Evolutionary conservation across 2,329 filamentous ascomycete species (phyloP), one percentile per base, ranked within the genome.

Genomic region (Verticillium albo-atrum): DNA sequence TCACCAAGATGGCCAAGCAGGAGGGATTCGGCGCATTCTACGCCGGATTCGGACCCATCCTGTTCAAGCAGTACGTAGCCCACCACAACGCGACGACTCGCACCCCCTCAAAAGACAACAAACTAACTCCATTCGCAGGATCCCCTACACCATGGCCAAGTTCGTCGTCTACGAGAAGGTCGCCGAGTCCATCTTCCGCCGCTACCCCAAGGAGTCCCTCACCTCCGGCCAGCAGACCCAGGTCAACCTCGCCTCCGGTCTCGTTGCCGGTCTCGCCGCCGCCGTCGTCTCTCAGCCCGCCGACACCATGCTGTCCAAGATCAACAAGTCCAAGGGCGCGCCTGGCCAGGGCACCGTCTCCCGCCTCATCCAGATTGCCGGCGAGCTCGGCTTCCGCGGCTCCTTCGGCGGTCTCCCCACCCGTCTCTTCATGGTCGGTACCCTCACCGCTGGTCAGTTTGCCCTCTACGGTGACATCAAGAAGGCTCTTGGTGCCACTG

Each of bases 161-260:
- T 96, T 96, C 82, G 91, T 94, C 78, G 91, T 93, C 71, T 95
- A 86, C 85, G 91, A 96, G 82, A 94, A 94, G 85, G 89, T 92
- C 70, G 81, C 87, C 70, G 91, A 95, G 82, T 71, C 82, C 67
- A 76, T 90, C 80, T 94, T 88, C 84, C 75, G 79, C 68, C 64
- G 72, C 57, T 77, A 89, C 73, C 88, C 91, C 84, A 94, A 93
- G 85, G 78, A 82, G 71, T 82, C 79, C 61, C 77, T 90, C 68
- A 89, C 88, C 70, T 78, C 83, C 70, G 82, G 82, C 71, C 81
- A 83, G 70, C 90, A 94, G 82, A 96, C 91, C 67, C 79, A 80
- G 75, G 85, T 91, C 82, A 95, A 96, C 86, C 83, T 96, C 85
- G 76, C 75, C 68, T 76, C 77, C 61, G 77, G 77, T 75, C 72